Evolutionary conservation across 352 stramenopile genomes (phyloP).

Genomic region (Globisporangium camurandrum): DNA sequence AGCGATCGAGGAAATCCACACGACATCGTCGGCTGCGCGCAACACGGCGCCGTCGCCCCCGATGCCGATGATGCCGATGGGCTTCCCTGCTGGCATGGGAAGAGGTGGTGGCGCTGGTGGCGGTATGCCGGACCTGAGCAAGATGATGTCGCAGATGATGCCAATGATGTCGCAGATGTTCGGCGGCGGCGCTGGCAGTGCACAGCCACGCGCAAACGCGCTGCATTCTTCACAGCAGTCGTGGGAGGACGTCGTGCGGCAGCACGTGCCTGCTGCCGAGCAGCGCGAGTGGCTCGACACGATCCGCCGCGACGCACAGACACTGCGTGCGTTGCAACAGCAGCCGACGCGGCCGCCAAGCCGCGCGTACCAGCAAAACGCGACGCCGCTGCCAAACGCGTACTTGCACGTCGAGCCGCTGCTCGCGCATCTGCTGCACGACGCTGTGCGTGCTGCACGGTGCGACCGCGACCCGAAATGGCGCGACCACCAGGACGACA

Average conservation of each 20-base stretch:
- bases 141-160: slow-evolving; percentile 88
- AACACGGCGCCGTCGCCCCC: neutral
- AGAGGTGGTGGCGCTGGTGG: slow-evolving; percentile 7
- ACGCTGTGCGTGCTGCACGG: slow-evolving; percentile 49
- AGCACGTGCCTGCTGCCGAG: slow-evolving; percentile 46
- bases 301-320: slow-evolving; percentile 49
- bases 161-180: slow-evolving; percentile 85
- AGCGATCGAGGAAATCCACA: slow-evolving; percentile 13
- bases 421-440: slow-evolving; percentile 51
- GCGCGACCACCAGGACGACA: slow-evolving; percentile 38
- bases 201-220: slow-evolving; percentile 9
- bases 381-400: slow-evolving; percentile 43
- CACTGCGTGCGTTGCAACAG: slow-evolving; percentile 23
- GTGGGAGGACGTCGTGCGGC: slow-evolving; percentile 64
- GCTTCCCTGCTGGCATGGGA: slow-evolving; percentile 11
- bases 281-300: slow-evolving; percentile 59
- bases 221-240: slow-evolving; percentile 17
- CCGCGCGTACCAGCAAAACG: slow-evolving; percentile 48
- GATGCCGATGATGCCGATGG: slow-evolving; percentile 15
- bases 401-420: slow-evolving; percentile 58
- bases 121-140: slow-evolving; percentile 53
- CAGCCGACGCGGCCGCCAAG: slow-evolving; percentile 36
- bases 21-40: slow-evolving; percentile 17
- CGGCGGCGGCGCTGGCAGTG: slow-evolving; percentile 19
- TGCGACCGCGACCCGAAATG: slow-evolving; percentile 51